Conservation (phyloP, 345 rosid genomes). For the Salix suchowensis region DNA sequence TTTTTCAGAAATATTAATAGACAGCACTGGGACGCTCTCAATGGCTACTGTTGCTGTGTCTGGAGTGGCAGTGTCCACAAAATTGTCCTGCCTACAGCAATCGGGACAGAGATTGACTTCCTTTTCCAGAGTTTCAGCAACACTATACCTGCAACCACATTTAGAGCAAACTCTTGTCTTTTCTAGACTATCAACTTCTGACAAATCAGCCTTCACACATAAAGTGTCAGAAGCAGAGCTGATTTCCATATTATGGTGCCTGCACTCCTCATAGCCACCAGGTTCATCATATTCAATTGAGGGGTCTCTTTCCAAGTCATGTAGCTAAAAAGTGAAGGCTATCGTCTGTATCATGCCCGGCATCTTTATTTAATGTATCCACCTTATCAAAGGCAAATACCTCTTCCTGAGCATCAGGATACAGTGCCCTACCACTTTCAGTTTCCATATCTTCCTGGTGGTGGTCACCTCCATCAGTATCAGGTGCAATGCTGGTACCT, state of each 20-base stretch:
- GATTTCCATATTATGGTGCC: slow-evolving; percentile 39
- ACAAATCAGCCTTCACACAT: slow-evolving; percentile 33
- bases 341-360: slow-evolving; percentile 36
- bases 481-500: slow-evolving; percentile 44
- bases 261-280: slow-evolving; percentile 39
- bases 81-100: slow-evolving; percentile 49
- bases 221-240: slow-evolving; percentile 39
- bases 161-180: slow-evolving; percentile 47
- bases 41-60: slow-evolving; percentile 27
- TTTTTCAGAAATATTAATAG: slow-evolving; percentile 32
- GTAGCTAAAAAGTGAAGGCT: slow-evolving; percentile 35
- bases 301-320: slow-evolving; percentile 36
- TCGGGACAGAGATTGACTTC: slow-evolving; percentile 59
- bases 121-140: slow-evolving; percentile 33
- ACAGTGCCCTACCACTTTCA: slow-evolving; percentile 36
- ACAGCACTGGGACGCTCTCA: slow-evolving; percentile 22
- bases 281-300: slow-evolving; percentile 35
- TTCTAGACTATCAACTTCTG: slow-evolving; percentile 41
- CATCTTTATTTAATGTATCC: slow-evolving; percentile 39
- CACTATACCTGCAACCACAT: slow-evolving; percentile 55
- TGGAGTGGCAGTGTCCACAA: slow-evolving; percentile 22
- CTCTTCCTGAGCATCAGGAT: slow-evolving; percentile 51
- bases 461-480: slow-evolving; percentile 50
- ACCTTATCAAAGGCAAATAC: slow-evolving; percentile 52
- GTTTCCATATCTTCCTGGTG: slow-evolving; percentile 34